Base-by-base conservation (phyloP, 2,329 filamentous ascomycete genomes). In the Xylaria sp. region DNA sequence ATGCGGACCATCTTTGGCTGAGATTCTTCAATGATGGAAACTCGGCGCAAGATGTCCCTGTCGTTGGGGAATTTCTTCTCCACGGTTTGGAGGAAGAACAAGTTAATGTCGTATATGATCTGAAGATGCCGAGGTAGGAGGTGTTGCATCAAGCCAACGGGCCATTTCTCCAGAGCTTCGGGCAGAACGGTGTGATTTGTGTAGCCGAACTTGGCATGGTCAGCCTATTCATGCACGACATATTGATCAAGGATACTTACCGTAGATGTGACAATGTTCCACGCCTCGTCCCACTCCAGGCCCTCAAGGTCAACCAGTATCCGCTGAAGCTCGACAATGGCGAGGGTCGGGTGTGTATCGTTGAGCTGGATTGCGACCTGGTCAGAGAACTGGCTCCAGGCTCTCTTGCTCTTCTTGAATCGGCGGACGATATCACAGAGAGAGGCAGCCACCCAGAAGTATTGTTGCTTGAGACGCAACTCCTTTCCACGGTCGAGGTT, bases 391-490 rank as follows among this genome's bases (percentile, higher is more conserved):
- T 96, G 90, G 62, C 77, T 87, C 94, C 94, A 99, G 7, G 88
- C 78, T 60, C 93, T 87, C 78, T 91, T 92, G 17, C 91, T 87
- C 83, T 97, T 99, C 82, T 97, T 99, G 86, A 97, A 99, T 54
- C 94, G 88, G 54, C 94, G 90, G 56, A 99, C 89, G 70, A 99
- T 99, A 68, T 99, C 94, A 69, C 91, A 91, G 3, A 99, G 82
- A 16, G 94, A 99, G 16, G 94, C 94, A 48, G 94, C 92, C 69
- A 96, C 96, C 94, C 94, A 99, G 78, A 99, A 99, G 81, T 99
- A 99, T 74, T 99, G 94, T 74, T 99, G 94, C 83, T 99, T 99
- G 73, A 99, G 76, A 49, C 94, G 91, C 60, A 99, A 85, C 78
- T 99, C 94, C 75, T 99, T 99, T 59, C 94, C 94, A 62, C 92